Conservation (phyloP, 768 basidiomycete genomes). For the Omphalotus guepiniiformis region DNA sequence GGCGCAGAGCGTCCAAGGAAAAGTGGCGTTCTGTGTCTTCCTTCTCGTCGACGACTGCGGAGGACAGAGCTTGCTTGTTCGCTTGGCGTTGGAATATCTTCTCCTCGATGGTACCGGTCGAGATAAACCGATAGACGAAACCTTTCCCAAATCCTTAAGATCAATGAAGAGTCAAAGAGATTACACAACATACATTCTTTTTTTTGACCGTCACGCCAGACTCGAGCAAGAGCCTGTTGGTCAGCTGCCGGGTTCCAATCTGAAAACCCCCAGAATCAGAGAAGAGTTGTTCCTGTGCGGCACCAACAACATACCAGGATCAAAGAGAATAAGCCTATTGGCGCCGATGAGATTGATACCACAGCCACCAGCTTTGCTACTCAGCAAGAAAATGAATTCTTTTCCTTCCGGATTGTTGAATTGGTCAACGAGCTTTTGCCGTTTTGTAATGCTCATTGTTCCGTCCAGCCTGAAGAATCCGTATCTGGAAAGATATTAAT, state of each 20-base stretch:
- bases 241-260: slow-evolving; percentile 99
- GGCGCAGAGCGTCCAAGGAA: slow-evolving; percentile 80
- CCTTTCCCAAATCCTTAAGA: slow-evolving; percentile 51
- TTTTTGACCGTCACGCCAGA: slow-evolving; percentile 99
- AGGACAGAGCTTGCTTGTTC: slow-evolving; percentile 93
- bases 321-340: slow-evolving; percentile 92
- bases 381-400: slow-evolving; percentile 91
- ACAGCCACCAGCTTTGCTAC: slow-evolving; percentile 94
- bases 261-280: slow-evolving; percentile 24
- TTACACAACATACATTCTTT: slow-evolving; percentile 78
- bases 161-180: too few relatives aligned
- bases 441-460: slow-evolving; percentile 87
- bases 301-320: slow-evolving; percentile 57
- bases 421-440: slow-evolving; percentile 93
- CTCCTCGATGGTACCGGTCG: slow-evolving; percentile 96
- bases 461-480: slow-evolving; percentile 91
- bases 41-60: slow-evolving; percentile 97
- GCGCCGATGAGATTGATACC: slow-evolving; percentile 98
- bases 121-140: slow-evolving; percentile 98
- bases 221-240: slow-evolving; percentile 96
- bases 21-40: slow-evolving; percentile 96
- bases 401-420: slow-evolving; percentile 93
- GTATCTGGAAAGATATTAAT: slow-evolving; percentile 49
- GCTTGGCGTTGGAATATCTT: slow-evolving; percentile 99
- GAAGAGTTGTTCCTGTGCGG: neutral